Evolutionary conservation across 306 rosid genomes (phyloP), one percentile per base, ranked within the genome.

Genomic region (Parietaria judaica): DNA sequence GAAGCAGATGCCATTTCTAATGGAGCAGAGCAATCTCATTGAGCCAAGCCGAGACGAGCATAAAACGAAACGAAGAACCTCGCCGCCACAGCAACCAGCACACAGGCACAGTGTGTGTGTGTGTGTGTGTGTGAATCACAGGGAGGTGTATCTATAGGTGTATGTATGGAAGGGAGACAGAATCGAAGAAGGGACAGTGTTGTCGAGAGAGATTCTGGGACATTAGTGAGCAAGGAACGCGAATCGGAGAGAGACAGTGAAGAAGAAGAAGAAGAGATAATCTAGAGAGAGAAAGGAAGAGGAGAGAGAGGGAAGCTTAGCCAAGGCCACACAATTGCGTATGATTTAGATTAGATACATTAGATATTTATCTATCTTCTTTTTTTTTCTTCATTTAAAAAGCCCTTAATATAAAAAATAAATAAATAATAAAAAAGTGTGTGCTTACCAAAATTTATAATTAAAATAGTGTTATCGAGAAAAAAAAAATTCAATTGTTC

Each of bases 321-420:
- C 88, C 65, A 15, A 75, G 76, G 88, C 98, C 98, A 92, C 98
- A 86, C 95, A 88, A 80, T 77, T 84, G 73, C 81, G 81, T 81
- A 79, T 63, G 70, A 50, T 70, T 41, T 23, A 23, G 31, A 23
- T 23, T 23, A 23, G 31, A 23, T 23, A 23, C 2, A 23, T 23
- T 23, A 23, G 31, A 23, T 23, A 23, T 23, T 23, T 23, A 23
- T 23, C 31, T 23, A 23, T 23, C 31, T 23, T 23, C 31, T 23
- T 23, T 23, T 23, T 23, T 23, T 23, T 23, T 23, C 31, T 23
- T 23, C 31, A 23, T 23, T 23, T n/a, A n/a, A n/a, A n/a, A n/a
- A n/a, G n/a, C n/a, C n/a, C n/a, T n/a, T n/a, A n/a, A n/a, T n/a
- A n/a, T n/a, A n/a, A n/a, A n/a, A n/a, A n/a, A n/a, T n/a, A n/a